These are phyloP conservation scores for Smittium culicis DNA, from an alignment of 371 early-diverging fungal genomes.

Conservation along the genomic window DNA sequence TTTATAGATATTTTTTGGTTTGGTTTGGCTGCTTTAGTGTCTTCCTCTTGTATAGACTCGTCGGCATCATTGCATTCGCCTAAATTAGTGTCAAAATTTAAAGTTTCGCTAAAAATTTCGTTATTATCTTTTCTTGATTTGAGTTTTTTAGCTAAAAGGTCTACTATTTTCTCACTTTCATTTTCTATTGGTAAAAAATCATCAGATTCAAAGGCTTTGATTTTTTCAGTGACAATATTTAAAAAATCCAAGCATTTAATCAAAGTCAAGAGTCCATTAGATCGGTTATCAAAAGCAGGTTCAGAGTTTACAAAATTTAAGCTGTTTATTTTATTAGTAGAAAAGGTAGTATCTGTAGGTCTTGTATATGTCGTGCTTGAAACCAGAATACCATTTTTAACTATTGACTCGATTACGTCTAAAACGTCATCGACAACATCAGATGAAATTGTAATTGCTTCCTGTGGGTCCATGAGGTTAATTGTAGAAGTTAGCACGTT, in stretches of 20 bases:
- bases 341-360: background rate
- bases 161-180: no score
- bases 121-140: no score
- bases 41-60: background rate
- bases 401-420: conserved; percentile 1
- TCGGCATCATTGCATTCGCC: no score
- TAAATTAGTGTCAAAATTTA: no score
- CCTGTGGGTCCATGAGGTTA: background rate
- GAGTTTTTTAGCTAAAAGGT: no score
- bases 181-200: no score
- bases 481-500: conserved; percentile 6
- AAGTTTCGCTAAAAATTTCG: no score
- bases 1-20: conserved; percentile 7
- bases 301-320: no score
- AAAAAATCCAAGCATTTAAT: background rate
- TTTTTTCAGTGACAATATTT: background rate
- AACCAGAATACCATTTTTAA: background rate
- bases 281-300: background rate
- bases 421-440: conserved; percentile 8
- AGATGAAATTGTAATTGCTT: background rate
- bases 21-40: background rate
- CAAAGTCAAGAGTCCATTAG: background rate
- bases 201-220: background rate
- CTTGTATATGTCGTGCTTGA: background rate
- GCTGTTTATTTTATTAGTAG: background rate